Conservation (phyloP, 805 yeast genomes). For the Candida sonorensis region DNA sequence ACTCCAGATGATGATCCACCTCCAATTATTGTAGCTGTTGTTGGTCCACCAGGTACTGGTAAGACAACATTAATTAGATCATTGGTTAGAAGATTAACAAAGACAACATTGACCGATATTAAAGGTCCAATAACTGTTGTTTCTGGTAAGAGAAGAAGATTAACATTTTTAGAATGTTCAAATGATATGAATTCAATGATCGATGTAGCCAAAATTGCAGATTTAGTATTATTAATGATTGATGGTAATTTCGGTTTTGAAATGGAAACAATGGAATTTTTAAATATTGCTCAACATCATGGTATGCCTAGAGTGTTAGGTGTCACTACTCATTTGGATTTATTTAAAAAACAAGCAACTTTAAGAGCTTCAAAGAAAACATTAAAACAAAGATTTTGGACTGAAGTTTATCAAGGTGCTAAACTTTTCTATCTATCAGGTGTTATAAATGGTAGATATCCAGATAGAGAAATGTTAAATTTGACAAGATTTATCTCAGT, state of each 20-base stretch:
- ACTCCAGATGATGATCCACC: conserved; percentile 98
- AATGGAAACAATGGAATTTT: conserved; percentile 99
- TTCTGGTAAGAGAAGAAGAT: conserved; percentile 86
- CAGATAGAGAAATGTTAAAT: conserved; percentile 91
- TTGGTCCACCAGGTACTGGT: conserved; percentile 99
- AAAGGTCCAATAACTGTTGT: conserved; percentile 97
- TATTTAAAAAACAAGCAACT: conserved; percentile 84
- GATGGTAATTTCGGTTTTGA: conserved; percentile 98
- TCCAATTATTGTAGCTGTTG: conserved; percentile 92
- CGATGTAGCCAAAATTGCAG: conserved; percentile 93
- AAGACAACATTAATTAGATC: conserved; percentile 90
- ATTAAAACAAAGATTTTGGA: conserved; percentile 94
- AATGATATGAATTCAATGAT: conserved; percentile 94
- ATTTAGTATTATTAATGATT: conserved; percentile 76
- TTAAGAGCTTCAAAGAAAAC: conserved; percentile 87
- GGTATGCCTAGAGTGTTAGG: conserved; percentile 98
- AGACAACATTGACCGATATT: conserved; percentile 76
- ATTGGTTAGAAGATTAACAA: conserved; percentile 78
- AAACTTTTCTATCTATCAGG: conserved; percentile 91
- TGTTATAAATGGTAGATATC: conserved; percentile 94
- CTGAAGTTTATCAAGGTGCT: conserved; percentile 98
- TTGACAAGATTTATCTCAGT: conserved; percentile 89
- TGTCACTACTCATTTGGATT: conserved; percentile 90
- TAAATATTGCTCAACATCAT: conserved; percentile 93
- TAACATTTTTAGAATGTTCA: conserved; percentile 88